These are phyloP conservation scores for Hyphopichia burtonii DNA, from an alignment of 1,139 yeast species.

Conservation along the genomic window DNA sequence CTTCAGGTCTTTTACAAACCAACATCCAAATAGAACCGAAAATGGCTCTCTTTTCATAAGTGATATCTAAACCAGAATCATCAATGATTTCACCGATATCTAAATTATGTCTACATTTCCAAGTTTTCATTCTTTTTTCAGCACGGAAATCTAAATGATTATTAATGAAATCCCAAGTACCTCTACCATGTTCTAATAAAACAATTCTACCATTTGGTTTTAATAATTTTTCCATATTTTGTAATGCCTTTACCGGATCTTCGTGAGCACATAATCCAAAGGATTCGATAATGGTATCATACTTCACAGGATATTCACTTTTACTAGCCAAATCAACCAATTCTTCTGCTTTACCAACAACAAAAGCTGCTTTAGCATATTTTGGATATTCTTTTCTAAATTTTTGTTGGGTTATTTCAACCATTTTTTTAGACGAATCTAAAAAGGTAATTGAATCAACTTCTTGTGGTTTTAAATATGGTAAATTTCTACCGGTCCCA, in stretches of 20 bases:
- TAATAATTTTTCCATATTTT: conserved; percentile 68
- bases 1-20: conserved; percentile 71
- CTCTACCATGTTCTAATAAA: conserved; percentile 88
- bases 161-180: conserved; percentile 75
- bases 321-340: conserved; percentile 53
- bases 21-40: conserved; percentile 94
- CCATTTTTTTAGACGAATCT: conserved; percentile 84
- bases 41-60: conserved; percentile 76
- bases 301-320: conserved; percentile 46
- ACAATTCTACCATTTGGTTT: conserved; percentile 92
- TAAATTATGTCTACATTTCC: conserved; percentile 98
- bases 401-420: conserved; percentile 75
- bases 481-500: conserved; percentile 93
- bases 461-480: conserved; percentile 60
- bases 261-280: conserved; percentile 96
- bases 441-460: conserved; percentile 76
- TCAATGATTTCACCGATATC: conserved; percentile 87
- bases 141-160: conserved; percentile 81
- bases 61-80: conserved; percentile 79
- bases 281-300: conserved; percentile 90
- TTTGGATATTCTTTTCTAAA: conserved; percentile 66
- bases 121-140: conserved; percentile 75
- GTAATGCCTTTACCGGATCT: conserved; percentile 81
- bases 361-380: conserved; percentile 74
- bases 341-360: conserved; percentile 91